Evolutionary conservation across 208 protist species (phyloP).

Genomic region (Ichthyophonus hoferi): DNA sequence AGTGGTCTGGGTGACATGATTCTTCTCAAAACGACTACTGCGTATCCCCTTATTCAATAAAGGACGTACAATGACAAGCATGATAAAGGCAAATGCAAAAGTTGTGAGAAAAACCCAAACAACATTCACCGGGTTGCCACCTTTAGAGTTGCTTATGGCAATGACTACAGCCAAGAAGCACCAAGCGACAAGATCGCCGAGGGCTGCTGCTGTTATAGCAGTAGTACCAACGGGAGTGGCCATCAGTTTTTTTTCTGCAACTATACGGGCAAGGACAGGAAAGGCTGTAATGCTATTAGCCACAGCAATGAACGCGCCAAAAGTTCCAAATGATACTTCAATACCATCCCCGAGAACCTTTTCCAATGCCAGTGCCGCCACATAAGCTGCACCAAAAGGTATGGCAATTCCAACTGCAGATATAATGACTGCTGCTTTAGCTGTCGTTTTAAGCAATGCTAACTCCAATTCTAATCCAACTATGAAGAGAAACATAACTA

Average conservation of each 20-base stretch:
- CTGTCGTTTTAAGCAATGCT: background rate
- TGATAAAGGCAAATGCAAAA: conserved; percentile 45
- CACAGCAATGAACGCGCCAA: conserved; percentile 55
- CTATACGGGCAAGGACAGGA: conserved; percentile 59
- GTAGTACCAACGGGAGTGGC: conserved; percentile 47
- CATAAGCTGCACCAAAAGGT: background rate
- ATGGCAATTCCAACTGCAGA: conserved; percentile 1
- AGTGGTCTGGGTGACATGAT: background rate
- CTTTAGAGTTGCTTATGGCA: background rate
- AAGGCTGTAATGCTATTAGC: conserved; percentile 62
- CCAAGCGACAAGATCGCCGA: conserved; percentile 61
- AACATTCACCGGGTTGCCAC: conserved; percentile 24
- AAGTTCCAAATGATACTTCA: conserved; percentile 33
- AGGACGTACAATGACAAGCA: conserved; percentile 39
- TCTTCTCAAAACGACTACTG: background rate
- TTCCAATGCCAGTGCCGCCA: background rate
- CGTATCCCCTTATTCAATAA: background rate
- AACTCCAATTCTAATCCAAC: conserved; percentile 37
- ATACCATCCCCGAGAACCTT: background rate
- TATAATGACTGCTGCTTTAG: conserved; percentile 1
- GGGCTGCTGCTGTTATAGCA: conserved; percentile 51
- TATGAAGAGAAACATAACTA: conserved; percentile 40
- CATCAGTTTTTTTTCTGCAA: conserved; percentile 53
- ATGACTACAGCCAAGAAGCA: background rate
- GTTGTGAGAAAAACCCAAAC: conserved; percentile 53